phyloP scores from a whole-genome alignment of 2,329 filamentous ascomycete genomes.

The Ophiostoma quercus region DNA sequence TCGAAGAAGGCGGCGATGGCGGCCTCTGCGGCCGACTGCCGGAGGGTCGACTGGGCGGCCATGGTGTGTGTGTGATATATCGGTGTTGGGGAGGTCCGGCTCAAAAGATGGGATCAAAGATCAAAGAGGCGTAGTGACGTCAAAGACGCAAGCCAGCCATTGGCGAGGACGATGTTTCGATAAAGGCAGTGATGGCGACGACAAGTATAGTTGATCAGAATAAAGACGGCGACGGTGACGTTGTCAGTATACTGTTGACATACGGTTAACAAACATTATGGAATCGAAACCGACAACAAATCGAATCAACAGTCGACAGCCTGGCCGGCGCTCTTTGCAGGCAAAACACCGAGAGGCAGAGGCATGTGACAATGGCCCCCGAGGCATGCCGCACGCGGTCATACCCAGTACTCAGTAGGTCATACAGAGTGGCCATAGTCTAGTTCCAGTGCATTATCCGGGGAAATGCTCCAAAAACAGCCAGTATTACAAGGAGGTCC shows the following conservation, averaged over 20 bases:
- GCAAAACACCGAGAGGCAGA: slow-evolving; percentile 15
- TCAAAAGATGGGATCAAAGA: too few species aligned
- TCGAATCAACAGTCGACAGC: too few species aligned
- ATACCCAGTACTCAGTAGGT: neutral
- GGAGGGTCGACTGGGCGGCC: slow-evolving; percentile 83
- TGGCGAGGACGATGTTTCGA: neutral
- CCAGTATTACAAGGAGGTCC: neutral
- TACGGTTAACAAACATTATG: neutral
- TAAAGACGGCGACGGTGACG: neutral
- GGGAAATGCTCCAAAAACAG: slow-evolving; percentile 11
- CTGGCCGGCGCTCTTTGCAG: neutral
- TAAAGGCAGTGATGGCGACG: neutral
- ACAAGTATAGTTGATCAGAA: neutral
- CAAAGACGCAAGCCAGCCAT: slow-evolving; percentile 11
- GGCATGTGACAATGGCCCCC: slow-evolving; percentile 18
- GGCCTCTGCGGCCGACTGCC: slow-evolving; percentile 59
- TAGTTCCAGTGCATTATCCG: neutral
- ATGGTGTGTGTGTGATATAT: slow-evolving; percentile 45
- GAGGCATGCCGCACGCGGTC: slow-evolving; percentile 15
- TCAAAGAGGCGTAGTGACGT: neutral
- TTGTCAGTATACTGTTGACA: neutral
- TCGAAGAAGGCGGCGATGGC: slow-evolving; percentile 60
- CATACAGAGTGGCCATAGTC: neutral
- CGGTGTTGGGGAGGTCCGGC: too few species aligned
- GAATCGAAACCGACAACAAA: neutral